Base-by-base conservation (phyloP, 164 flowering plant genomes). In the Litsea cubeba region DNA sequence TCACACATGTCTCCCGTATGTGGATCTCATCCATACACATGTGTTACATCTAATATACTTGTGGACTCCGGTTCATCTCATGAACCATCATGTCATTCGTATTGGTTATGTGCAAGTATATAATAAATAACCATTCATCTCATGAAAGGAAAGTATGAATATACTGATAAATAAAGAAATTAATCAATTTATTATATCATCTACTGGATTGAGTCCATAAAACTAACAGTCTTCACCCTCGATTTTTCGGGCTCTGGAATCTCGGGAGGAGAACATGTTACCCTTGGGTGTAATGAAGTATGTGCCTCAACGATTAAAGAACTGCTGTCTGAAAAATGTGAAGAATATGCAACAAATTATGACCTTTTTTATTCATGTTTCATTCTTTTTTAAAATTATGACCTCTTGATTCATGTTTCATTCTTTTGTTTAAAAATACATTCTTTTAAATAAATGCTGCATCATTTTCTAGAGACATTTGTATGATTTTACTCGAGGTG, bases 191-290 rank as follows among this genome's bases (percentile, higher is more conserved):
- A n/a, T n/a, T n/a, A n/a, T n/a, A n/a, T n/a, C n/a, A n/a, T n/a
- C n/a, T n/a, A n/a, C n/a, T n/a, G n/a, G n/a, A n/a, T n/a, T n/a
- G n/a, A n/a, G n/a, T n/a, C n/a, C n/a, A n/a, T n/a, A n/a, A n/a
- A n/a, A n/a, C n/a, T n/a, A n/a, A n/a, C n/a, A 46, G 96, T 95
- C 71, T 95, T 95, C 76, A 72, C 98, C 74, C 88, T 95, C 75
- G 99, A 95, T 85, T 95, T 95, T 78, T 88, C 99, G 12, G 99
- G 99, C 65, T 95, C 99, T 75, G 99, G 99, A 70, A 86, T 95
- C 60, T 95, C 99, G 28, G 98, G 89, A 62, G 99, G 99, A 76
- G 97, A 95, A 60, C 90, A 93, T 83, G 99, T 93, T 72, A 88
- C 91, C 71, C 78, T 95, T 57, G 99, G 99, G 40, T 91, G 98